Percentiles rank a stretch among this genome's conserved stretches.
Conservation (phyloP, 306 rosid species). For the Cicer pinnatifidum region DNA sequence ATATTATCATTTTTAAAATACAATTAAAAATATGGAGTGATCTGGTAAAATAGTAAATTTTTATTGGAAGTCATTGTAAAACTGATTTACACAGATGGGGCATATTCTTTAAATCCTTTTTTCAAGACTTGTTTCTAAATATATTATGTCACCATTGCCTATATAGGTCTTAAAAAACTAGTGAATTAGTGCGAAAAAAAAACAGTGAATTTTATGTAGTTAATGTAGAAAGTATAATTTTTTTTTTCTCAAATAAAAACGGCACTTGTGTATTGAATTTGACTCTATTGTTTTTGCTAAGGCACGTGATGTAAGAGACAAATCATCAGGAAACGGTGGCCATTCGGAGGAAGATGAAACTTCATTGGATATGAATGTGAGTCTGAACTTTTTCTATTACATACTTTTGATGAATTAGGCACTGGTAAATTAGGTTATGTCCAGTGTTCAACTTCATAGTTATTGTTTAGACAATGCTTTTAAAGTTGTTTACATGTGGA, state of each 20-base stretch:
- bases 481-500: slow-evolving; percentile 5
- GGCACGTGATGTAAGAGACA: slow-evolving; percentile 54
- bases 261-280: slow-evolving; percentile 8
- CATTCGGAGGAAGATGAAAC: slow-evolving; percentile 42
- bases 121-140: neutral
- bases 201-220: neutral
- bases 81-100: no score
- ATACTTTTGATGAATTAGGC: slow-evolving; percentile 35
- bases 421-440: slow-evolving; percentile 17
- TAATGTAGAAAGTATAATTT: neutral
- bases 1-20: no score
- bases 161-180: neutral
- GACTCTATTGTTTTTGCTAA: slow-evolving; percentile 32
- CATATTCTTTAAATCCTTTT: neutral
- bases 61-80: no score
- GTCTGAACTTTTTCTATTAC: slow-evolving; percentile 30
- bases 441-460: slow-evolving; percentile 3
- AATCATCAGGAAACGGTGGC: slow-evolving; percentile 46
- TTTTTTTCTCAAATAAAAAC: neutral
- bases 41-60: no score
- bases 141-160: neutral
- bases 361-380: slow-evolving; percentile 54
- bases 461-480: slow-evolving; percentile 23
- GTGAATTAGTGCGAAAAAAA: neutral
- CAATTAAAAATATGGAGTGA: no score